Base-by-base conservation (phyloP, 768 basidiomycete genomes). In the Ephemerocybe angulata region DNA sequence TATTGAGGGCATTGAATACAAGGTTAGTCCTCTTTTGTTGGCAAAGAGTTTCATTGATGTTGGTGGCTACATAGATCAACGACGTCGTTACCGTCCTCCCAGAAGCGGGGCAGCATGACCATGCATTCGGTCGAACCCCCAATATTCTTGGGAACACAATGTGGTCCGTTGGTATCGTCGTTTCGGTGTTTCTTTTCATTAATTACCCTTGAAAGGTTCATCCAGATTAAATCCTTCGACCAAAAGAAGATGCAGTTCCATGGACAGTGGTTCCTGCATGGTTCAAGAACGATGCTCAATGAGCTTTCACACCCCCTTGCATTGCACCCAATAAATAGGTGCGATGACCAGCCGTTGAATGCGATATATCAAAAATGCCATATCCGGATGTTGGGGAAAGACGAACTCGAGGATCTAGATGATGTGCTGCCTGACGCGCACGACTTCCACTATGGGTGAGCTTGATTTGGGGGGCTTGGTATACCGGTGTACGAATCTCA, bases 191-290 rank as follows among this genome's bases (percentile, higher is more conserved):
- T 24, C 22, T 19, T 22, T 29, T 12, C 37, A 21, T 37, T 13
- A 28, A 31, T 57, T 27, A n/a, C n/a, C n/a, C n/a, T 50, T 17
- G 27, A 12, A 28, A 90, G 88, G 88, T 90, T 90, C 61, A 81
- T 81, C 47, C 76, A 73, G n/a, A 85, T 90, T 38, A 75, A 73
- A 3, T 87, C 84, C 59, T 79, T 90, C 54, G 86, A 78, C 56
- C 56, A 59, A 27, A 56, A 53, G 42, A 54, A 55, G 53, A 62
- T 41, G 24, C 67, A 62, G 69, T 84, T 87, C 52, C 88, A 90
- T 65, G 86, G 78, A 1, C 85, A 86, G 53, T 90, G 88, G 88
- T 76, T 82, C 54, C 69, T 73, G 7, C 88, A 88, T 69, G 83
- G 83, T 10, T 81, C 77, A 12, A 82, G 85, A 59, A 88, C 86